Conservation (phyloP, 2,329 filamentous ascomycete genomes). For the Stromatinia cepivora region DNA sequence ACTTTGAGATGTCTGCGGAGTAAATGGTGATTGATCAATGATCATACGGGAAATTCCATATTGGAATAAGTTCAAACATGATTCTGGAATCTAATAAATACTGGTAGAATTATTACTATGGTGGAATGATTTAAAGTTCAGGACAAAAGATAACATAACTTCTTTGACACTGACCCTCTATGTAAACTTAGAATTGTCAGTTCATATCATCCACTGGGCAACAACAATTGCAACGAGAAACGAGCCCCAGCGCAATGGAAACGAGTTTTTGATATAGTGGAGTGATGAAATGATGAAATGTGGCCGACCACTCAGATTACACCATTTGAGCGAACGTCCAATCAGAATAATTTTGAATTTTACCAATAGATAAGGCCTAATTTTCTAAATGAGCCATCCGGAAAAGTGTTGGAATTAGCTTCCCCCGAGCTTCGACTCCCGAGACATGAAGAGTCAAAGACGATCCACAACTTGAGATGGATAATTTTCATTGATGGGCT, state of each 20-base stretch:
- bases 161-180: constrained; percentile 1
- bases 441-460: too few relatives aligned
- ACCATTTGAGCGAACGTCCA: not conserved
- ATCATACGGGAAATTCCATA: not conserved
- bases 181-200: not conserved
- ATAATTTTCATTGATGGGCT: not conserved
- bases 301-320: not conserved
- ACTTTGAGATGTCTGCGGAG: not conserved
- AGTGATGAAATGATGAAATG: not conserved
- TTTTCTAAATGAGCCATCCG: not conserved
- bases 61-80: not conserved
- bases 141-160: not conserved
- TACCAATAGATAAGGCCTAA: not conserved
- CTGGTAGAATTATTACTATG: not conserved
- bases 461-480: not conserved
- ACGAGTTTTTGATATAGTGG: not conserved
- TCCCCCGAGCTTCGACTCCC: not conserved
- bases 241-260: constrained; percentile 11
- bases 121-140: not conserved
- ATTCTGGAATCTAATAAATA: not conserved
- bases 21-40: too few relatives aligned
- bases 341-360: not conserved
- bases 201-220: not conserved
- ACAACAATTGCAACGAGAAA: not conserved
- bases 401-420: not conserved